These are phyloP conservation scores for Mychonastes homosphaera DNA, from an alignment of 139 green algal species.

Conservation along the genomic window DNA sequence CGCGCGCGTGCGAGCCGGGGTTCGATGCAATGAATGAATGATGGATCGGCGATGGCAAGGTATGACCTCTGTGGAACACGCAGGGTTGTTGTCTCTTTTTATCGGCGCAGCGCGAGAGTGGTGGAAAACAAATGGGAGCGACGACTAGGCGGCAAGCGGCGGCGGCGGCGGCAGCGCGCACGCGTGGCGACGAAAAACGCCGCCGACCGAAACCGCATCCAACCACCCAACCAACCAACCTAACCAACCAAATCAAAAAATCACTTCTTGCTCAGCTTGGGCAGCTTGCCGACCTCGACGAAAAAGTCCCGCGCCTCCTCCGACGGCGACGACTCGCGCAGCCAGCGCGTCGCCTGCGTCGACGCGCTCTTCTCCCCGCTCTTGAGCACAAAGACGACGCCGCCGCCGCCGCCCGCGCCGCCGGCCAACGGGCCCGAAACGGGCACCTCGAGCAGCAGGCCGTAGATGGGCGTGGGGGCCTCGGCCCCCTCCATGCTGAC, in stretches of 20 bases:
- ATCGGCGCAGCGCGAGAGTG: too few species aligned
- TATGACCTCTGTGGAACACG: too few species aligned
- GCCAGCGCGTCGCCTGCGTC: slow-evolving; percentile 18
- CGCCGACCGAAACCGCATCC: neutral
- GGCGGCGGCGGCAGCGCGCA: too few species aligned
- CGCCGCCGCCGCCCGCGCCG: slow-evolving; percentile 11
- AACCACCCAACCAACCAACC: neutral
- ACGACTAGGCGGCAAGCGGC: too few species aligned
- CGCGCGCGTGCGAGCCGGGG: too few species aligned
- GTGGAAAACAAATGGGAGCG: too few species aligned
- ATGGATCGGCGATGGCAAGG: too few species aligned
- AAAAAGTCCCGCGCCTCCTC: neutral
- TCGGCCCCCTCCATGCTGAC: slow-evolving; percentile 6
- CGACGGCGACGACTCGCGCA: slow-evolving; percentile 1
- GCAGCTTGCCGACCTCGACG: neutral
- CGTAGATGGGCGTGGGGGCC: slow-evolving; percentile 17
- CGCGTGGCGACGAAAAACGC: too few species aligned
- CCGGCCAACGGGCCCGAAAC: neutral
- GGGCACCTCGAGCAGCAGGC: slow-evolving; percentile 10
- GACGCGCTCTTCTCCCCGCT: slow-evolving; percentile 7
- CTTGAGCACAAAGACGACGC: slow-evolving; percentile 19
- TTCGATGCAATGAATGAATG: too few species aligned
- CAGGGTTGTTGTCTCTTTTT: too few species aligned
- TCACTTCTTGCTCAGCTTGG: neutral
- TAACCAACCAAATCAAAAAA: neutral